Evolutionary conservation across 129 eudicot species (phyloP).

Genomic region (Escallonia herrerae): DNA sequence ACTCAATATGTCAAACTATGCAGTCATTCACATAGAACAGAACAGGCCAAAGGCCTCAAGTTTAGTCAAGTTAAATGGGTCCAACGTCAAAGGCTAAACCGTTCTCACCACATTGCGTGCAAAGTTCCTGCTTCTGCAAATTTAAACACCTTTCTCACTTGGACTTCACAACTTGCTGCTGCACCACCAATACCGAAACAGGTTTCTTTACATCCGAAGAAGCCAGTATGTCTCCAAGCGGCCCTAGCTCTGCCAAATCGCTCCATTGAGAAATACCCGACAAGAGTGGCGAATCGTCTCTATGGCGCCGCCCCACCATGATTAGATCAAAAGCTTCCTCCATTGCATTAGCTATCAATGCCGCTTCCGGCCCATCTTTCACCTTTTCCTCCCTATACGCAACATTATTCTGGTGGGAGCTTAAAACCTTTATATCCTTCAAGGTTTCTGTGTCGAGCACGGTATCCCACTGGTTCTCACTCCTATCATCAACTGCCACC

Average conservation of each 20-base stretch:
- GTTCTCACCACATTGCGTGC: no score
- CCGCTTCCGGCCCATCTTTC: constrained; percentile 36
- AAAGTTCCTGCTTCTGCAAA: no score
- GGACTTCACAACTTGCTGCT: constrained; percentile 27
- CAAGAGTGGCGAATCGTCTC: constrained; percentile 19
- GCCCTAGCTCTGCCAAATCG: constrained; percentile 37
- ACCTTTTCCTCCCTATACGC: constrained; percentile 30
- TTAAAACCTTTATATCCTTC: constrained; percentile 17
- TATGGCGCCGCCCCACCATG: constrained; percentile 33
- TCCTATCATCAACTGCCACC: background rate
- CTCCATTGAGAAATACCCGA: constrained; percentile 33
- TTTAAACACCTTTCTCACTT: background rate
- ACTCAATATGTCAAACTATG: no score
- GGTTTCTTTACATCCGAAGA: constrained; percentile 17
- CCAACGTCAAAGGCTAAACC: no score
- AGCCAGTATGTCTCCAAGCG: constrained; percentile 30
- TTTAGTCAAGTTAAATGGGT: no score
- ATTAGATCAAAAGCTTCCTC: constrained; percentile 35
- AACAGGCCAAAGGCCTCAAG: no score
- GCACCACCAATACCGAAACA: constrained; percentile 39
- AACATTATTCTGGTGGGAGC: constrained; percentile 11
- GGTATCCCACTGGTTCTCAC: background rate
- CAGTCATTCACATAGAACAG: no score
- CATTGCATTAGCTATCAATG: constrained; percentile 23
- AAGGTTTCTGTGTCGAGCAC: background rate